These are phyloP conservation scores for Withania somnifera DNA, from an alignment of 305 asterid genomes.

Conservation along the genomic window DNA sequence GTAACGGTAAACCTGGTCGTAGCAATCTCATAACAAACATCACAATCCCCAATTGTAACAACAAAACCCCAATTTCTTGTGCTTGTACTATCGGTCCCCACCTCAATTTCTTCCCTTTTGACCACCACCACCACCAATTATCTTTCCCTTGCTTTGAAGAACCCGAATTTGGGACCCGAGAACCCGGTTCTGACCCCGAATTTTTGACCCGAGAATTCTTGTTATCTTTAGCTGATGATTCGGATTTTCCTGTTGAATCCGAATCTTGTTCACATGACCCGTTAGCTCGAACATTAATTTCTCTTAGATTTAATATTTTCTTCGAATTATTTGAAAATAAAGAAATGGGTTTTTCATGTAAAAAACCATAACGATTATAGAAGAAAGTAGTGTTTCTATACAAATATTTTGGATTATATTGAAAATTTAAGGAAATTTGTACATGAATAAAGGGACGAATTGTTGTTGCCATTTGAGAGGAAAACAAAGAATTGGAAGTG, in stretches of 20 bases:
- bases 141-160: slow-evolving; percentile 49
- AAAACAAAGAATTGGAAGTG: too few species aligned
- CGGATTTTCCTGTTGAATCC: slow-evolving; percentile 52
- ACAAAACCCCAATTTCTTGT: slow-evolving; percentile 79
- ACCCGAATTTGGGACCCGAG: slow-evolving; percentile 16
- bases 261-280: slow-evolving; percentile 76
- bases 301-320: not conserved
- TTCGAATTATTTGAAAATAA: slow-evolving; percentile 42
- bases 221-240: slow-evolving; percentile 36
- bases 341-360: slow-evolving; percentile 19
- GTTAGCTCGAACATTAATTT: slow-evolving; percentile 26
- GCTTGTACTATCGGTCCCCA: slow-evolving; percentile 92
- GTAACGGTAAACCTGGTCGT: slow-evolving; percentile 82
- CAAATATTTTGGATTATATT: slow-evolving; percentile 18
- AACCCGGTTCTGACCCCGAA: slow-evolving; percentile 21
- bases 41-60: slow-evolving; percentile 79
- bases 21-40: slow-evolving; percentile 88
- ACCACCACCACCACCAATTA: slow-evolving; percentile 64
- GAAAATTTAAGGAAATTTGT: slow-evolving; percentile 38
- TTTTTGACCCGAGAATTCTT: slow-evolving; percentile 23
- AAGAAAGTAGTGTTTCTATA: slow-evolving; percentile 20
- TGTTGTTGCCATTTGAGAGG: not conserved
- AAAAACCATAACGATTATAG: slow-evolving; percentile 35
- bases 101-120: slow-evolving; percentile 47
- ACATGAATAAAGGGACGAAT: slow-evolving; percentile 17